These are phyloP conservation scores for Asterochloris erici DNA, from an alignment of 139 green algal species.

Conservation along the genomic window DNA sequence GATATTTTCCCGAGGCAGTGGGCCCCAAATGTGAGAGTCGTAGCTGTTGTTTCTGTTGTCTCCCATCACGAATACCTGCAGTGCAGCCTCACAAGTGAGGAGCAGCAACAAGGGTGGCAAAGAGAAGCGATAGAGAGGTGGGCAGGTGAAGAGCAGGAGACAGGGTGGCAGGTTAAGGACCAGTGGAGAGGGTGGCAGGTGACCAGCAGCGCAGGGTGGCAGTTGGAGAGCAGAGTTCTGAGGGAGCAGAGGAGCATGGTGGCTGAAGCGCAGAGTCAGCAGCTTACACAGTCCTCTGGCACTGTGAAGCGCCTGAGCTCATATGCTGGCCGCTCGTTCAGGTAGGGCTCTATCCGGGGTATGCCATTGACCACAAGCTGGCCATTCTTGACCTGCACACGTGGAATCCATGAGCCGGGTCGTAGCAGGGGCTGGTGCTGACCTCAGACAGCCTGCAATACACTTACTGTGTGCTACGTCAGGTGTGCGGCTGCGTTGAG, in stretches of 20 bases:
- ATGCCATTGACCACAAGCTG: conserved; percentile 83
- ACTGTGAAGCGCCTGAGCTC: conserved; percentile 41
- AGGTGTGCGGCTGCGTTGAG: too few species aligned
- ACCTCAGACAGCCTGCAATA: not conserved
- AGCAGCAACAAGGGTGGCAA: not conserved
- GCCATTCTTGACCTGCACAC: conserved; percentile 76
- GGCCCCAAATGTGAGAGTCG: conserved; percentile 96
- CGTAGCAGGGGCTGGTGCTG: not conserved
- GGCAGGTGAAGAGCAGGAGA: too few species aligned
- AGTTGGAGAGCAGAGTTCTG: too few species aligned
- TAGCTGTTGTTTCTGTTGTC: conserved; percentile 99
- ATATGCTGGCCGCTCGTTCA: conserved; percentile 79
- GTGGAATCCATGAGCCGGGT: not conserved
- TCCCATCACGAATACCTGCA: conserved; percentile 94
- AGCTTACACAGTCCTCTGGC: conserved; percentile 2
- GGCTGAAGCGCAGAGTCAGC: not conserved
- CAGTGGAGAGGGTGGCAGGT: too few species aligned
- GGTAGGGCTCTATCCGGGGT: conserved; percentile 75
- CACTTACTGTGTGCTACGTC: too few species aligned
- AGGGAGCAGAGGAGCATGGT: too few species aligned
- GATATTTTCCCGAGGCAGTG: conserved; percentile 85
- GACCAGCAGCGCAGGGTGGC: too few species aligned
- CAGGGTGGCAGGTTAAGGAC: too few species aligned
- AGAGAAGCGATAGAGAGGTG: not conserved
- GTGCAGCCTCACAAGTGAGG: not conserved